A percentile compares a stretch with the other conserved stretches of the same genome.
Conservation (phyloP, 2,329 filamentous ascomycete species). For the Chaetomium sp. region DNA sequence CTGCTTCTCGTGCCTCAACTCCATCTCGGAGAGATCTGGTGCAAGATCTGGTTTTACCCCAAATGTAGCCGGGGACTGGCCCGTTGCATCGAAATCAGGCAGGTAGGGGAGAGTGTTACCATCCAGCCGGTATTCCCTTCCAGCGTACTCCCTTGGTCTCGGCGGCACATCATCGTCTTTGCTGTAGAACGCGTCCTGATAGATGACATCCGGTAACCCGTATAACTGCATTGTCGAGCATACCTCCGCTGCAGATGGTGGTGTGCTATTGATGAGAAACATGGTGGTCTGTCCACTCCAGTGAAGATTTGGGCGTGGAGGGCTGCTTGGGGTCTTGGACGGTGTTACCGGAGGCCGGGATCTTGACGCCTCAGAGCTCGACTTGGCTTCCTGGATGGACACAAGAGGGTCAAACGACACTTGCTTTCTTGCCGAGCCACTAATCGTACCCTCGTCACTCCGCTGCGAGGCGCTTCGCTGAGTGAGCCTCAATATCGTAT, state of each 20-base stretch:
- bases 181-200: conserved; percentile 85
- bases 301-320: conserved; percentile 15
- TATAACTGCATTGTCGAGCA: conserved; percentile 58
- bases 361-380: not conserved
- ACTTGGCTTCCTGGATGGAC: conserved; percentile 19
- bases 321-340: not conserved
- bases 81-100: conserved; percentile 71
- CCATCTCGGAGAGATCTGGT: conserved; percentile 55
- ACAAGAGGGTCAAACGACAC: conserved; percentile 40
- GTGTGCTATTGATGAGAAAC: conserved; percentile 38
- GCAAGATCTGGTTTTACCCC: conserved; percentile 53
- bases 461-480: conserved; percentile 62
- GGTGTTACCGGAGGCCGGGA: not conserved
- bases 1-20: conserved; percentile 53
- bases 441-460: conserved; percentile 42
- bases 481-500: conserved; percentile 65
- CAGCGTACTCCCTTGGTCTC: conserved; percentile 78
- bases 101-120: conserved; percentile 78
- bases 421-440: conserved; percentile 40
- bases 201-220: conserved; percentile 68
- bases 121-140: conserved; percentile 77
- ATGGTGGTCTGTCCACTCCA: conserved; percentile 37
- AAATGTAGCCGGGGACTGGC: conserved; percentile 56
- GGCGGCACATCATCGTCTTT: conserved; percentile 80
- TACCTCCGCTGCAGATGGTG: conserved; percentile 49